A percentile compares a stretch with the other conserved stretches of the same genome.
Conservation (phyloP, 208 protist species). For the Wallacemonas sp. region DNA sequence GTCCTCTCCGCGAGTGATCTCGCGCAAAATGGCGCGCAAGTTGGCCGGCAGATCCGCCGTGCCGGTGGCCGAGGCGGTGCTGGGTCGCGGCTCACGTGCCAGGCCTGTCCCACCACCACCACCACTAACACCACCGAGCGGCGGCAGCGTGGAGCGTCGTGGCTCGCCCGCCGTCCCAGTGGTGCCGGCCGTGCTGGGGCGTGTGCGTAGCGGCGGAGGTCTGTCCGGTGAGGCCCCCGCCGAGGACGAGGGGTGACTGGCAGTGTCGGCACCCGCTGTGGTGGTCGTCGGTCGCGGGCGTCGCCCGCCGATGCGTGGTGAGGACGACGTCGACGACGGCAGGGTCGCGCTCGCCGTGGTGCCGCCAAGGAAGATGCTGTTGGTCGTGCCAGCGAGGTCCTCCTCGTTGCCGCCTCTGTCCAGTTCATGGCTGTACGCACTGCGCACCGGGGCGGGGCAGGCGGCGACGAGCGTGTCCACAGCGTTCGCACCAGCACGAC, state of each 20-base stretch:
- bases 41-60: slow-evolving; percentile 14
- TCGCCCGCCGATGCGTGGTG: slow-evolving; percentile 8
- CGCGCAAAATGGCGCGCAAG: slow-evolving; percentile 46
- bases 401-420: slow-evolving; percentile 6
- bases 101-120: neutral
- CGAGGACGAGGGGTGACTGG: slow-evolving; percentile 3
- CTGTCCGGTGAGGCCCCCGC: neutral
- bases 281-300: slow-evolving; percentile 12
- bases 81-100: neutral
- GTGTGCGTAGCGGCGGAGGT: slow-evolving; percentile 13
- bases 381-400: slow-evolving; percentile 10
- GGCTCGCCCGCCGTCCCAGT: neutral
- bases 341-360: neutral
- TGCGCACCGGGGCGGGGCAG: slow-evolving; percentile 25
- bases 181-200: neutral
- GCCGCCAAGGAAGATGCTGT: slow-evolving; percentile 8
- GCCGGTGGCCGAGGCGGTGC: neutral
- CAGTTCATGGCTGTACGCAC: slow-evolving; percentile 35
- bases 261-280: neutral
- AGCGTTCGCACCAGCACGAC: slow-evolving; percentile 4
- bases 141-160: neutral
- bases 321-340: neutral
- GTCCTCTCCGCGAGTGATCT: slow-evolving; percentile 62
- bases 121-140: slow-evolving; percentile 5
- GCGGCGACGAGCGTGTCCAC: slow-evolving; percentile 30